A percentile compares a stretch with the other conserved stretches of the same genome.
Conservation (phyloP, 768 basidiomycete genomes). For the Lepiota venenata region DNA sequence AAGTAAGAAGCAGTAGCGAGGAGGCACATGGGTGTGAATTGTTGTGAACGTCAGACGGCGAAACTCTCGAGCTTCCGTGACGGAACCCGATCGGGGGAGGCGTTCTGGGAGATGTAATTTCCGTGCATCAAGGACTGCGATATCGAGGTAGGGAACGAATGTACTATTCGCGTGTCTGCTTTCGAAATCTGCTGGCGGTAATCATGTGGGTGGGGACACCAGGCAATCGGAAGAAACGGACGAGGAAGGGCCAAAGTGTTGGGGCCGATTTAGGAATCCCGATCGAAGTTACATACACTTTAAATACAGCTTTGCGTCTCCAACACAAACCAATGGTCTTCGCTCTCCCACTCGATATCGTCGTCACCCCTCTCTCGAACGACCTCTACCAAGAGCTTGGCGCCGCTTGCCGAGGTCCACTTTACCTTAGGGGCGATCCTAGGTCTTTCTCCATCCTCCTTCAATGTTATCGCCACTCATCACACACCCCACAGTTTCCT, state of each 20-base stretch:
- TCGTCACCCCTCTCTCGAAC: slow-evolving; percentile 25
- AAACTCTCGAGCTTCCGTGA: slow-evolving; percentile 4
- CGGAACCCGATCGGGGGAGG: background rate
- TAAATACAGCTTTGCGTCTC: background rate
- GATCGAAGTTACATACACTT: slow-evolving; percentile 2
- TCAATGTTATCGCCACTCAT: background rate
- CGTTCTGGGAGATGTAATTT: background rate
- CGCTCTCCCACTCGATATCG: slow-evolving; percentile 12
- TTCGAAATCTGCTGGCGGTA: background rate
- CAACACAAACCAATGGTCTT: background rate
- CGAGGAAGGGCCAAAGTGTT: background rate
- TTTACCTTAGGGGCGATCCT: slow-evolving; percentile 38
- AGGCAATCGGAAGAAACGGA: too few relatives aligned
- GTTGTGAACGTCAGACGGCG: background rate
- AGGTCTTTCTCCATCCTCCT: slow-evolving; percentile 6
- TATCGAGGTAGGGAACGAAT: too few relatives aligned
- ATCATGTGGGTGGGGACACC: background rate
- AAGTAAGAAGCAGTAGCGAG: background rate
- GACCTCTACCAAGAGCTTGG: slow-evolving; percentile 43
- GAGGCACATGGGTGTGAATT: background rate
- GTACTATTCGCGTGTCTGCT: too few relatives aligned
- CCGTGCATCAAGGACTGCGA: too few relatives aligned
- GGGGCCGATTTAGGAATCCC: background rate
- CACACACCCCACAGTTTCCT: slow-evolving; percentile 32
- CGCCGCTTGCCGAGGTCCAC: slow-evolving; percentile 41